A percentile compares a stretch with the other conserved stretches of the same genome.
These are phyloP conservation scores for Fusarium beomiforme DNA, from an alignment of 2,329 filamentous ascomycete species.

Conservation along the genomic window DNA sequence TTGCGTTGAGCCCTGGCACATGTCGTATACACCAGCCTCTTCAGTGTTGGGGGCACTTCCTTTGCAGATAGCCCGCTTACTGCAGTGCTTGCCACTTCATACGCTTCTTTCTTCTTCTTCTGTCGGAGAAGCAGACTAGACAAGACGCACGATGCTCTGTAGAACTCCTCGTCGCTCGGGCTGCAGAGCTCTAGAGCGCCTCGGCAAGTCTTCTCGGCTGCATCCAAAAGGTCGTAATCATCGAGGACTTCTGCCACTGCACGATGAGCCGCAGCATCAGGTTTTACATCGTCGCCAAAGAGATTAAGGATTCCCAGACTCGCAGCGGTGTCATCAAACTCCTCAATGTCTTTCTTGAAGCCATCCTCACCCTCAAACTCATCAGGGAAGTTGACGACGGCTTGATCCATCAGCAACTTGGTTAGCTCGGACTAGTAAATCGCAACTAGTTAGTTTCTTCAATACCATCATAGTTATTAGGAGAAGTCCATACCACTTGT, in stretches of 20 bases:
- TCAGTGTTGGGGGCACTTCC: not conserved
- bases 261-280: constrained; percentile 12
- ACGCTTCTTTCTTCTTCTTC: not conserved
- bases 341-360: not conserved
- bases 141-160: not conserved
- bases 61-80: fast-evolving
- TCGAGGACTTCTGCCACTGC: not conserved
- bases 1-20: not conserved
- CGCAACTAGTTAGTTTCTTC: fast-evolving
- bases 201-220: not conserved
- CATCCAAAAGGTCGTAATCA: not conserved
- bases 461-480: too few species aligned
- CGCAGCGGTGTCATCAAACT: not conserved
- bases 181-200: not conserved
- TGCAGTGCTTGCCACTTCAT: not conserved
- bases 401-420: not conserved
- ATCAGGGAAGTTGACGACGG: not conserved
- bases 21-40: not conserved
- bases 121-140: not conserved
- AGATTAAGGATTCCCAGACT: constrained; percentile 33
- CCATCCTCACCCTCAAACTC: not conserved
- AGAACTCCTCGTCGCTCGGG: not conserved
- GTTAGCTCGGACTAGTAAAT: not conserved
- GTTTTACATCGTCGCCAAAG: constrained; percentile 29
- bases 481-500: not conserved